A percentile compares a stretch with the other conserved stretches of the same genome.
Conservation (phyloP, 1,139 yeast genomes). For the Pichia sp. region DNA sequence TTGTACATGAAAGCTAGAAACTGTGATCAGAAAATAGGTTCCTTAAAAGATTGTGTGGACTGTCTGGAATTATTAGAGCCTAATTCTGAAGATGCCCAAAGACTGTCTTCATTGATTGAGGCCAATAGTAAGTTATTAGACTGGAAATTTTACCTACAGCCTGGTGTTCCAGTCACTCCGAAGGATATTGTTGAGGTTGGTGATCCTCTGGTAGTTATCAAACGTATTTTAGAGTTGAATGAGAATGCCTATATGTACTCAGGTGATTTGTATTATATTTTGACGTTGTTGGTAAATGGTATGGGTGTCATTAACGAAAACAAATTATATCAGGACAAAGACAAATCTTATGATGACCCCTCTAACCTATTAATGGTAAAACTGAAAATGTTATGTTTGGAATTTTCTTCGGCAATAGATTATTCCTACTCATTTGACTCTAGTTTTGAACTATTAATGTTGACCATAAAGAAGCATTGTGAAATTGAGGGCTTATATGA, state of each 20-base stretch:
- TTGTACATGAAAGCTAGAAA: slow-evolving; percentile 48
- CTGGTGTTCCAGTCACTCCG: slow-evolving; percentile 40
- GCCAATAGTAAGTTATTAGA: slow-evolving; percentile 34
- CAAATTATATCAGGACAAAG: slow-evolving; percentile 16
- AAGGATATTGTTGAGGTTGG: slow-evolving; percentile 33
- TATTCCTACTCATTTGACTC: slow-evolving; percentile 48
- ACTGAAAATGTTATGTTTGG: slow-evolving; percentile 51
- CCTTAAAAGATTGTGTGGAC: slow-evolving; percentile 40
- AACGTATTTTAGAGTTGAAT: slow-evolving; percentile 52
- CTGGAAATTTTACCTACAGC: slow-evolving; percentile 36
- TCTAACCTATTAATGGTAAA: slow-evolving; percentile 24
- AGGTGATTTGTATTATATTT: slow-evolving; percentile 41
- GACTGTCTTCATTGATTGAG: slow-evolving; percentile 37
- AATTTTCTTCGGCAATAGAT: slow-evolving; percentile 54
- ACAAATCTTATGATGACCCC: slow-evolving; percentile 26
- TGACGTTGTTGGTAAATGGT: slow-evolving; percentile 40
- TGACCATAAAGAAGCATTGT: slow-evolving; percentile 15
- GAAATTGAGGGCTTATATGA: slow-evolving; percentile 16
- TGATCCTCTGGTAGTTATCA: slow-evolving; percentile 35
- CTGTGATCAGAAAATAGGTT: slow-evolving; percentile 48
- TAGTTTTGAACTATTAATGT: slow-evolving; percentile 33
- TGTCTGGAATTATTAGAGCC: slow-evolving; percentile 39
- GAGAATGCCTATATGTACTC: slow-evolving; percentile 49
- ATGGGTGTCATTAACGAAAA: slow-evolving; percentile 25
- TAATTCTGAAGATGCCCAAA: slow-evolving; percentile 35